Conservation (phyloP, 805 yeast genomes). For the Lipomyces orientalis region DNA sequence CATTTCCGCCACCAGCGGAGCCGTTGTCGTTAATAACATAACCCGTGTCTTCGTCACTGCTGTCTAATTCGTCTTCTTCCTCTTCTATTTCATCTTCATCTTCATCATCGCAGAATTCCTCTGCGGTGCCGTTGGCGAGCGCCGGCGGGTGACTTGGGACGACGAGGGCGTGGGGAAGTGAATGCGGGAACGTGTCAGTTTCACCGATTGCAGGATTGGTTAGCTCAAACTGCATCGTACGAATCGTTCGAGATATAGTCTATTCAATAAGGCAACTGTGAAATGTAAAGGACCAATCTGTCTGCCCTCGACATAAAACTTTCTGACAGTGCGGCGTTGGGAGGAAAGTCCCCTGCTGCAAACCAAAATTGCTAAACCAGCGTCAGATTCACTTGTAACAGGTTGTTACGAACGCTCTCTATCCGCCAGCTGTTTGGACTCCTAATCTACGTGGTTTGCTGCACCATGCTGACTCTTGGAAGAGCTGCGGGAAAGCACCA, state of each 20-base stretch:
- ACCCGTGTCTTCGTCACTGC: background rate
- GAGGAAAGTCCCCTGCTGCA: too few relatives aligned
- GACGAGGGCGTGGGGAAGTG: background rate
- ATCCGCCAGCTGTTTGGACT: too few relatives aligned
- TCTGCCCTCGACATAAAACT: too few relatives aligned
- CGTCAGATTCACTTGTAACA: too few relatives aligned
- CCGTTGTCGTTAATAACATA: background rate
- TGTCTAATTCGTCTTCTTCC: conserved; percentile 16
- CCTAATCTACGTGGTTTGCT: too few relatives aligned
- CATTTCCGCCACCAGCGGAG: background rate
- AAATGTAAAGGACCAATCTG: background rate
- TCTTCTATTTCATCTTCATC: conserved; percentile 19
- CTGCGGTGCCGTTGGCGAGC: background rate
- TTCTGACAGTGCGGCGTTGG: too few relatives aligned
- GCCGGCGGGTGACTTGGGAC: background rate
- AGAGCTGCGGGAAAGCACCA: too few relatives aligned
- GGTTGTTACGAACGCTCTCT: too few relatives aligned
- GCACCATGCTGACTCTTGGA: too few relatives aligned
- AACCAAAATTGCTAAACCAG: too few relatives aligned
- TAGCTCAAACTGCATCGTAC: background rate
- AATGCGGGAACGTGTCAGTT: background rate
- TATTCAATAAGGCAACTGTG: background rate
- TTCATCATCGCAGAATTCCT: background rate
- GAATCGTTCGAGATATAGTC: background rate
- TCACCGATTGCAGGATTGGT: background rate